These are phyloP conservation scores for Closterium sp. DNA, from an alignment of 139 green algal species.

Conservation along the genomic window DNA sequence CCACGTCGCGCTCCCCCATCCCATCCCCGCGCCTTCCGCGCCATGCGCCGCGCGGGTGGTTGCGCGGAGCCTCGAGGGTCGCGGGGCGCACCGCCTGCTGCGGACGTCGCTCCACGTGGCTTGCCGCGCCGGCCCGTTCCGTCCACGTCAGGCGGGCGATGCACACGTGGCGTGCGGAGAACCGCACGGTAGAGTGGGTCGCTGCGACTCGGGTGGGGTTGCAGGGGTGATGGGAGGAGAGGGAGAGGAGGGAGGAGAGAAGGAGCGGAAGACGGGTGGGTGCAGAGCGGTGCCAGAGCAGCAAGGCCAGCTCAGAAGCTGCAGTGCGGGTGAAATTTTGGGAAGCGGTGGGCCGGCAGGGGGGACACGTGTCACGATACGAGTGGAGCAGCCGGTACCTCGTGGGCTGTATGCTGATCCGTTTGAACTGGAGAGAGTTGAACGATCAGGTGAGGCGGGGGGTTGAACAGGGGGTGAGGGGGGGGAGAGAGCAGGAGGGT, in stretches of 20 bases:
- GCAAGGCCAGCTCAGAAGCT: not conserved
- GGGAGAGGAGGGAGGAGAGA: not conserved
- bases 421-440: not conserved
- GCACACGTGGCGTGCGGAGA: not conserved
- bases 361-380: not conserved
- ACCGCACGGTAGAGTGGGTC: not conserved
- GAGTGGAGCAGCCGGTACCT: not conserved
- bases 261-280: not conserved
- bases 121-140: not conserved
- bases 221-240: not conserved
- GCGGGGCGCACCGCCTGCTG: not conserved
- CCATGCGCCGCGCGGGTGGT: not conserved
- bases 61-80: not conserved
- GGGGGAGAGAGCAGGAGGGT: too few species aligned
- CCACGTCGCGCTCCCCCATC: not conserved
- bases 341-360: not conserved
- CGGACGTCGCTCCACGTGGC: not conserved
- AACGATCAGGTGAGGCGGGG: too few species aligned
- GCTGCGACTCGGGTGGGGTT: not conserved
- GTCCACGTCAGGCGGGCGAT: not conserved
- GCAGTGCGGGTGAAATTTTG: not conserved
- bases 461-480: too few species aligned
- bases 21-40: not conserved
- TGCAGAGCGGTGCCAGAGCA: not conserved
- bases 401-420: not conserved